These are phyloP conservation scores for Solanum peruvianum DNA, from an alignment of 257 asterid genomes.

Conservation along the genomic window DNA sequence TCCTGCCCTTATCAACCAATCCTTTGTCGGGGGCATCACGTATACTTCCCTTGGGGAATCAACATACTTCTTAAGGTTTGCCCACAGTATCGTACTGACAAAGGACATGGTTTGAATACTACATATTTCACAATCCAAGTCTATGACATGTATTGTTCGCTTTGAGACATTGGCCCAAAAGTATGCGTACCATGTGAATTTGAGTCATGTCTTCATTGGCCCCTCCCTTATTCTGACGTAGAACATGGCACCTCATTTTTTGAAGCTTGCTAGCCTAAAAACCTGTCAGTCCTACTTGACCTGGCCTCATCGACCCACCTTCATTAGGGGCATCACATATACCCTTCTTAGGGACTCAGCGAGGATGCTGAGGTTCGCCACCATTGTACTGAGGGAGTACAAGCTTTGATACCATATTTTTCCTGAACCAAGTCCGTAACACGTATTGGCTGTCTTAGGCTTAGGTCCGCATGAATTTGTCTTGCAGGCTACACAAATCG, in stretches of 20 bases:
- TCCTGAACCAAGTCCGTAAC: background rate
- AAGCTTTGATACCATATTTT: background rate
- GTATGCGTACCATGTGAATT: background rate
- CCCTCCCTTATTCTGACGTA: background rate
- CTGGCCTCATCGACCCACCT: background rate
- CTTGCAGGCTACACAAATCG: background rate
- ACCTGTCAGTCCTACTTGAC: background rate
- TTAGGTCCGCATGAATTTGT: background rate
- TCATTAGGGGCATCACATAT: background rate
- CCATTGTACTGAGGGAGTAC: background rate
- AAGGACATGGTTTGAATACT: background rate
- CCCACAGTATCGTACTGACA: background rate
- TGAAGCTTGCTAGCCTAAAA: background rate
- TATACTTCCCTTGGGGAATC: background rate
- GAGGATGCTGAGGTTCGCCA: background rate
- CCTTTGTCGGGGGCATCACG: background rate
- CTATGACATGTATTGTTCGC: background rate
- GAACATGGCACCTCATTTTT: background rate
- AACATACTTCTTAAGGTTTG: background rate
- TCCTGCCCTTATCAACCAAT: background rate
- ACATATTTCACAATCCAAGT: background rate
- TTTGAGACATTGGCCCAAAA: background rate
- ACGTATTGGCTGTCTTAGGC: background rate
- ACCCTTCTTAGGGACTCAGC: background rate
- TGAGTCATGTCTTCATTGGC: background rate